Percentiles rank a stretch among this genome's conserved stretches.
Conservation (phyloP, 106 monocot genomes). For the Acorus calamus region DNA sequence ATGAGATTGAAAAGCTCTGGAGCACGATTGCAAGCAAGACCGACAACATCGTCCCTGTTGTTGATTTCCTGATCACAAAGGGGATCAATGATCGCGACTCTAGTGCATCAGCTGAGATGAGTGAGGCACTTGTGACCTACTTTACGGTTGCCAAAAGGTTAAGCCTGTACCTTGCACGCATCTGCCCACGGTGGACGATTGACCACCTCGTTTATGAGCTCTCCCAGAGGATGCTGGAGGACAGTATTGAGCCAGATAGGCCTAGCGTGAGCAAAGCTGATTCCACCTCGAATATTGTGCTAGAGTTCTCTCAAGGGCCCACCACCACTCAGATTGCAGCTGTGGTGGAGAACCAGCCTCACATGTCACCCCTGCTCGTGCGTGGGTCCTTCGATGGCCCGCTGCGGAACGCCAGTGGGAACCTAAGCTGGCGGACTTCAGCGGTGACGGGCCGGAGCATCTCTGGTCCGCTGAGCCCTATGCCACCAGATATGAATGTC, state of each 20-base stretch:
- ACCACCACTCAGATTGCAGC: conserved; percentile 46
- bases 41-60: conserved; percentile 82
- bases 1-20: conserved; percentile 98
- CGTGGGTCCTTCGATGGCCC: conserved; percentile 89
- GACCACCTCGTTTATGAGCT: conserved; percentile 94
- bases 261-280: conserved; percentile 39
- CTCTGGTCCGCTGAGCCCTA: conserved; percentile 80
- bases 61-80: conserved; percentile 82
- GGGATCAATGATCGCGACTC: conserved; percentile 99
- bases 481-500: conserved; percentile 58
- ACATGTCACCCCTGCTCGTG: conserved; percentile 98
- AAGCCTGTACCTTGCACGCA: conserved; percentile 91
- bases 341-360: conserved; percentile 74
- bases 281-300: conserved; percentile 43
- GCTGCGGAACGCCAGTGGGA: conserved; percentile 65
- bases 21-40: conserved; percentile 88
- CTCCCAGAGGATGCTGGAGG: conserved; percentile 94
- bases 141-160: conserved; percentile 97
- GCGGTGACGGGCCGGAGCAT: conserved; percentile 66
- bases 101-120: conserved; percentile 87
- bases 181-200: conserved; percentile 94
- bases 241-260: conserved; percentile 54
- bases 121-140: conserved; percentile 84
- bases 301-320: conserved; percentile 91
- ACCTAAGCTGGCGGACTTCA: conserved; percentile 85